These are phyloP conservation scores for Colletotrichum karsti DNA, from an alignment of 2,329 filamentous ascomycete genomes.

Conservation along the genomic window DNA sequence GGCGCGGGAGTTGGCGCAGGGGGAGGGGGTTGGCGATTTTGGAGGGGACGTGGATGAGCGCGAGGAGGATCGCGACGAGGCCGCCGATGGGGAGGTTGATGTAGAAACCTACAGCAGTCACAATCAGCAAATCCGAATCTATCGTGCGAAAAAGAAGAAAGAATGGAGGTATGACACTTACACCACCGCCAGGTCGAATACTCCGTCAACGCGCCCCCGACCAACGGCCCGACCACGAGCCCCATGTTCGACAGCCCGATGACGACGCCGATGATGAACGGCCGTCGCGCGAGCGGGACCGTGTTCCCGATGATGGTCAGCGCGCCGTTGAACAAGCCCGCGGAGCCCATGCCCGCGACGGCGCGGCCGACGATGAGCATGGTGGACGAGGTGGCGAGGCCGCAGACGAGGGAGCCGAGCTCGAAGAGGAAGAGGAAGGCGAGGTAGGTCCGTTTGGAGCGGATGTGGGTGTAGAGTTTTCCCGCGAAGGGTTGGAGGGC, in stretches of 20 bases:
- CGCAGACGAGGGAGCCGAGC: slow-evolving; percentile 57
- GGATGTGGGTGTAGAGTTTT: slow-evolving; percentile 56
- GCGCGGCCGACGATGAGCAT: slow-evolving; percentile 60
- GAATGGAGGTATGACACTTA: slow-evolving; percentile 30
- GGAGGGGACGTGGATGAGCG: slow-evolving; percentile 46
- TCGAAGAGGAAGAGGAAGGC: slow-evolving; percentile 41
- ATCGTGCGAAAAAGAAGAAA: no score
- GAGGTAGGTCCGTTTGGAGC: slow-evolving; percentile 37
- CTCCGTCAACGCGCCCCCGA: slow-evolving; percentile 50
- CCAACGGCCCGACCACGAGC: slow-evolving; percentile 54
- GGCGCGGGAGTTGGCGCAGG: slow-evolving; percentile 35
- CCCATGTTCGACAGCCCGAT: slow-evolving; percentile 47
- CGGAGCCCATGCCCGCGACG: slow-evolving; percentile 54
- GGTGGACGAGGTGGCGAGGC: slow-evolving; percentile 48
- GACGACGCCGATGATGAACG: slow-evolving; percentile 23
- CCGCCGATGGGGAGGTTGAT: slow-evolving; percentile 55
- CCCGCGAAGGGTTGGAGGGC: slow-evolving; percentile 61
- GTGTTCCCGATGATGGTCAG: slow-evolving; percentile 42
- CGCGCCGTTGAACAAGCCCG: slow-evolving; percentile 50
- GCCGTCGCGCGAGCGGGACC: slow-evolving; percentile 37
- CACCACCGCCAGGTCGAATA: slow-evolving; percentile 53
- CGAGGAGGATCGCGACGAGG: slow-evolving; percentile 41
- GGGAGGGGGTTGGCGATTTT: slow-evolving; percentile 40
- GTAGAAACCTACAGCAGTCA: slow-evolving; percentile 48
- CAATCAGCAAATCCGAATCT: background rate